phyloP scores from a whole-genome alignment of 352 stramenopile species.

The Phytophthora capsici region DNA sequence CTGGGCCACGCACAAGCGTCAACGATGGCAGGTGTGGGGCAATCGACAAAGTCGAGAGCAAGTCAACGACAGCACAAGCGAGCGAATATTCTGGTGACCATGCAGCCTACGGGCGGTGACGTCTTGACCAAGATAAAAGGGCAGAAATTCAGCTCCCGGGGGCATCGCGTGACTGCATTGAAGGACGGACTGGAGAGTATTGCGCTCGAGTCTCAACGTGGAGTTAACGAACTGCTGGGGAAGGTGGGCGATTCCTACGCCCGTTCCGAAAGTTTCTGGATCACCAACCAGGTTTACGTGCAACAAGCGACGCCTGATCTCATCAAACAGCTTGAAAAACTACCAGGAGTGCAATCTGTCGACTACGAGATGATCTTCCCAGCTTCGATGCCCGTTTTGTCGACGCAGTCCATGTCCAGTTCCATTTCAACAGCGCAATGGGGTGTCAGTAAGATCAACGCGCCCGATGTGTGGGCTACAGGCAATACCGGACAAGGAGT shows the following conservation, averaged over 20 bases:
- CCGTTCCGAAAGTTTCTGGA: constrained; percentile 55
- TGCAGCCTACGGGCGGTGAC: constrained; percentile 40
- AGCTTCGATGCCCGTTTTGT: constrained; percentile 33
- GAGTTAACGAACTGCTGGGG: constrained; percentile 34
- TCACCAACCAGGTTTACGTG: constrained; percentile 70
- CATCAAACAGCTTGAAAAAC: constrained; percentile 51
- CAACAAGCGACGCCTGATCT: constrained; percentile 49
- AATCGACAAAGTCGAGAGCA: constrained; percentile 26
- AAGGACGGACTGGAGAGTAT: constrained; percentile 46
- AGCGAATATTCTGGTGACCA: constrained; percentile 61
- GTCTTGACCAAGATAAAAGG: constrained; percentile 40
- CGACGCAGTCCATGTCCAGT: constrained; percentile 39
- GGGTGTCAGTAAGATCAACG: constrained; percentile 60
- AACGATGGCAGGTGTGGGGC: background rate
- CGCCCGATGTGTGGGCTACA: constrained; percentile 50
- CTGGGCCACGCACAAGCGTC: constrained; percentile 8
- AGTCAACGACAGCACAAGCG: constrained; percentile 36
- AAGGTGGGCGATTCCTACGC: constrained; percentile 33
- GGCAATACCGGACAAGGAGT: constrained; percentile 60
- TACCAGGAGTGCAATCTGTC: constrained; percentile 48
- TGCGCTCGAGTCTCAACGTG: constrained; percentile 42
- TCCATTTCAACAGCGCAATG: constrained; percentile 45
- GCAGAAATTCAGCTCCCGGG: constrained; percentile 46
- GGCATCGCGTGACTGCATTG: constrained; percentile 35
- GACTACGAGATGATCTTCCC: constrained; percentile 52